phyloP scores from a whole-genome alignment of 2,329 filamentous ascomycete genomes.

The Chrysosporium queenslandicum region DNA sequence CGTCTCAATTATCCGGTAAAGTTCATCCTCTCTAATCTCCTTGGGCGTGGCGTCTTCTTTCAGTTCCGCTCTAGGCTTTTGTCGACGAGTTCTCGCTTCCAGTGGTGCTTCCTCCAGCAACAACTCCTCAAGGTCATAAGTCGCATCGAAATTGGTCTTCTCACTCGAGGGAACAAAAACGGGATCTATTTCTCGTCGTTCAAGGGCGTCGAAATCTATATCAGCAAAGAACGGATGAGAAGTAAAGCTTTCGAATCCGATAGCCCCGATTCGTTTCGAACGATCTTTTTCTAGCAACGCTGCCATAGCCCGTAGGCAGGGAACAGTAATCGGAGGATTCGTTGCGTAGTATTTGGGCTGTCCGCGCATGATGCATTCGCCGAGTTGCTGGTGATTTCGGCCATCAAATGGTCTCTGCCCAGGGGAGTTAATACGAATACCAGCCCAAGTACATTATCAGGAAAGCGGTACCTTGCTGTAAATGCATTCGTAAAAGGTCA shows the following conservation, averaged over 20 bases:
- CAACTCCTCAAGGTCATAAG: slow-evolving; percentile 91
- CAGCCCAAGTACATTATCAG: neutral
- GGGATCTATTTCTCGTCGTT: slow-evolving; percentile 78
- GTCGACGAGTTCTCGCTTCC: slow-evolving; percentile 80
- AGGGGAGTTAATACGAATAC: slow-evolving; percentile 25
- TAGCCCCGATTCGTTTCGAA: slow-evolving; percentile 69
- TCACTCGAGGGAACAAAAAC: slow-evolving; percentile 90
- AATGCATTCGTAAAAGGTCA: slow-evolving; percentile 98
- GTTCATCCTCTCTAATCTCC: slow-evolving; percentile 86
- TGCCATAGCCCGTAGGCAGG: slow-evolving; percentile 80
- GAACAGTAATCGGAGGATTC: slow-evolving; percentile 75
- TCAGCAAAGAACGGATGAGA: slow-evolving; percentile 80
- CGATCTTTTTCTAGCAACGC: slow-evolving; percentile 73
- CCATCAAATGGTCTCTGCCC: slow-evolving; percentile 81
- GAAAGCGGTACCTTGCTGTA: slow-evolving; percentile 72
- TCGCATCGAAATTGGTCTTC: slow-evolving; percentile 98
- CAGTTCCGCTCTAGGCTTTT: slow-evolving; percentile 83
- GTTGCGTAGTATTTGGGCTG: slow-evolving; percentile 86
- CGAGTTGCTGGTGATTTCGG: slow-evolving; percentile 69
- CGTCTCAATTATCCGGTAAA: slow-evolving; percentile 87
- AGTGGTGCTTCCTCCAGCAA: slow-evolving; percentile 88
- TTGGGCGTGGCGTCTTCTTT: slow-evolving; percentile 92
- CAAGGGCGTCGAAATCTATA: slow-evolving; percentile 74
- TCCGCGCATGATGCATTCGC: slow-evolving; percentile 68
- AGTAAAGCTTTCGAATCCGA: slow-evolving; percentile 71